These are phyloP conservation scores for Neurospora tetrasperma DNA, from an alignment of 495 filamentous ascomycete species.

Conservation along the genomic window DNA sequence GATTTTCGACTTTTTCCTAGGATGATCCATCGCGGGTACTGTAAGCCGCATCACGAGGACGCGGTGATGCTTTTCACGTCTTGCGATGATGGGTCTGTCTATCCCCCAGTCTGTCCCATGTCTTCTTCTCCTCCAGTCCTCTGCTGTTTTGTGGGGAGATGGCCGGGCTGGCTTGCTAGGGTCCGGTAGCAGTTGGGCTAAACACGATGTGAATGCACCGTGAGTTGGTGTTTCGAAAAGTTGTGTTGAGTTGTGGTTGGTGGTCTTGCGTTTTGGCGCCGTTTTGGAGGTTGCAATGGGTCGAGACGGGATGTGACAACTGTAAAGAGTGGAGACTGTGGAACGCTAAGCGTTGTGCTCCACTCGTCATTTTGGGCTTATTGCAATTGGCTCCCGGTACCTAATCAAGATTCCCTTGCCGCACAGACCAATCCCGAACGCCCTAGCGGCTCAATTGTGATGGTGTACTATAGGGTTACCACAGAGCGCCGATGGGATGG, in stretches of 20 bases:
- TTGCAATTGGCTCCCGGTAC: not conserved
- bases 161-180: not conserved
- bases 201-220: not conserved
- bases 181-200: not conserved
- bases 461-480: too few species aligned
- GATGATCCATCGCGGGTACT: not conserved
- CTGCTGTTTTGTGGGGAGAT: not conserved
- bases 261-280: not conserved
- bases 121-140: not conserved
- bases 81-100: not conserved
- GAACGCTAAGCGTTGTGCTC: not conserved
- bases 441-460: not conserved
- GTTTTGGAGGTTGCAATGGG: not conserved
- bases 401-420: not conserved
- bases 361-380: not conserved
- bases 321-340: not conserved
- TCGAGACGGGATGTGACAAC: not conserved
- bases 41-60: not conserved
- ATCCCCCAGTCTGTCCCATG: not conserved
- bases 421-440: not conserved
- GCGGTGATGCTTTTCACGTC: not conserved
- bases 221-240: not conserved
- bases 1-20: slow-evolving; percentile 27
- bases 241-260: not conserved
- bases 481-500: not conserved